Percentiles rank a stretch among this genome's conserved stretches.
Evolutionary conservation across 1,284 basidiomycete species (phyloP).

Genomic region (Ceratobasidium sp.): DNA sequence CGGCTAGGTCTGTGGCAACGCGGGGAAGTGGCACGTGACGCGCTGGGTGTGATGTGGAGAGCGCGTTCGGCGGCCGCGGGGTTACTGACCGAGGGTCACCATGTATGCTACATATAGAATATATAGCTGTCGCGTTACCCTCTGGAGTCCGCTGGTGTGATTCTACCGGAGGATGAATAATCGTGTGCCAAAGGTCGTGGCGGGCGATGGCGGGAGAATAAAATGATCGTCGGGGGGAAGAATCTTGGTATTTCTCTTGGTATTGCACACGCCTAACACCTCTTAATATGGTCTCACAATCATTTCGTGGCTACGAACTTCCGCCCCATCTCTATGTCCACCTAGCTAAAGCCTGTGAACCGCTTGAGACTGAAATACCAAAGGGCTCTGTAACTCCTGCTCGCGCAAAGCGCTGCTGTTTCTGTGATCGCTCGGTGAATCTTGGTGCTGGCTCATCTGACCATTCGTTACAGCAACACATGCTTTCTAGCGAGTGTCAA

Average conservation of each 20-base stretch:
- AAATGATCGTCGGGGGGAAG: not conserved
- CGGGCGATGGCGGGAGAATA: too few relatives aligned
- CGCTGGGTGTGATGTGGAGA: not conserved
- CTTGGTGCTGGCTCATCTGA: not conserved
- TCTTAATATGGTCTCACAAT: too few relatives aligned
- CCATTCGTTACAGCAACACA: conserved; percentile 7
- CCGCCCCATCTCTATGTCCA: not conserved
- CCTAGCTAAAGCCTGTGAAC: not conserved
- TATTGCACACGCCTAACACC: too few relatives aligned
- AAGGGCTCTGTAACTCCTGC: not conserved
- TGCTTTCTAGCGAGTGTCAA: not conserved
- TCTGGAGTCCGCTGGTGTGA: too few relatives aligned
- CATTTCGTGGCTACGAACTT: not conserved
- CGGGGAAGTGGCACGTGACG: not conserved
- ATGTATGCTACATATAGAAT: conserved; percentile 19
- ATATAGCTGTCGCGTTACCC: too few relatives aligned
- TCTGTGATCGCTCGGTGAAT: not conserved
- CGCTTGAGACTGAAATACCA: not conserved
- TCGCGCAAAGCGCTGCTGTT: not conserved
- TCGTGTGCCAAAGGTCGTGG: too few relatives aligned
- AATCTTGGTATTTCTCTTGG: not conserved
- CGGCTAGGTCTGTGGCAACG: not conserved
- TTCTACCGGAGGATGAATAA: too few relatives aligned
- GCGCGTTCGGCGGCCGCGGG: not conserved
- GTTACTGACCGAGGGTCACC: not conserved